Conservation (phyloP, 768 basidiomycete species). For the Rhizopogon sp. region DNA sequence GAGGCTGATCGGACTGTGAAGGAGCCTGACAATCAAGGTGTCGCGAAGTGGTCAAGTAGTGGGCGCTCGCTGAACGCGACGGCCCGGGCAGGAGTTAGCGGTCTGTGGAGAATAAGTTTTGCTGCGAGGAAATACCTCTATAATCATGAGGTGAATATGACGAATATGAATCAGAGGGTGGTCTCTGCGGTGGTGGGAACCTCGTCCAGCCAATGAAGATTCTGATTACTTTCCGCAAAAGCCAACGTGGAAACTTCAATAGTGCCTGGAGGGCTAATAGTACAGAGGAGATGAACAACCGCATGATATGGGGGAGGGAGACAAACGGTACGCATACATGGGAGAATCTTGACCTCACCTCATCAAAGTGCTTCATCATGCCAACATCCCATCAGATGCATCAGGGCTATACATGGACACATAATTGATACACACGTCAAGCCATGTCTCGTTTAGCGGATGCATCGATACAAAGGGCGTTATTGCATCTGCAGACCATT, state of each 20-base stretch:
- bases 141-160: neutral
- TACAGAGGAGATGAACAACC: neutral
- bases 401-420: neutral
- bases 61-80: too few relatives aligned
- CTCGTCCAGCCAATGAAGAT: neutral
- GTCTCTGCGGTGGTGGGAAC: neutral
- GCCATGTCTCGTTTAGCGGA: too few relatives aligned
- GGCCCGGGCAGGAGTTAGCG: too few relatives aligned
- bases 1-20: too few relatives aligned
- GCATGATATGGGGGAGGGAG: neutral
- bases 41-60: too few relatives aligned
- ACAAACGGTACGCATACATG: too few relatives aligned
- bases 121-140: neutral
- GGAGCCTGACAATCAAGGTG: too few relatives aligned
- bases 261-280: neutral
- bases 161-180: neutral
- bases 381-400: neutral
- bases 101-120: neutral
- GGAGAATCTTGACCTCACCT: neutral
- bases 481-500: neutral
- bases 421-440: neutral
- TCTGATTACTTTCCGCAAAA: neutral
- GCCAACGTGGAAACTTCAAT: neutral
- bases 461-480: neutral
- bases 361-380: neutral